Conservation (phyloP, 106 monocot genomes). For the Cymbidium sinense region DNA sequence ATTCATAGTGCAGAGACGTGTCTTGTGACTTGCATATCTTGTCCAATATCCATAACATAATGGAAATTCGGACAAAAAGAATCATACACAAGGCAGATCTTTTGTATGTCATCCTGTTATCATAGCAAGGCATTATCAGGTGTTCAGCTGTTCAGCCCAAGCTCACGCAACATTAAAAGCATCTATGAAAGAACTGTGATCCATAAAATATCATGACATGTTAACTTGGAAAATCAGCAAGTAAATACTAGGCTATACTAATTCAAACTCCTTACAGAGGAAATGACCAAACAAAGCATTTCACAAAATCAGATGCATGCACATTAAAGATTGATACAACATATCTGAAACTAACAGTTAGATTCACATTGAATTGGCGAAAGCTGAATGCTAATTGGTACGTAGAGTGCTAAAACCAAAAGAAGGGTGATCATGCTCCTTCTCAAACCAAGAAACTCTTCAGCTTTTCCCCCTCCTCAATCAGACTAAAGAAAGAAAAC, state of each 20-base stretch:
- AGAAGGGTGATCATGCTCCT: not conserved
- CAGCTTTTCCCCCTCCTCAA: too few species aligned
- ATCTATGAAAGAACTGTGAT: not conserved
- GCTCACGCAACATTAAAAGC: not conserved
- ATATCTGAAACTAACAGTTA: slow-evolving; percentile 2
- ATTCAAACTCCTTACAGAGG: not conserved
- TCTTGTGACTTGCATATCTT: slow-evolving; percentile 62
- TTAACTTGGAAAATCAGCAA: not conserved
- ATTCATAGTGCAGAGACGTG: slow-evolving; percentile 30
- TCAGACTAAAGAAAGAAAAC: not conserved
- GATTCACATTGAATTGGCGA: not conserved
- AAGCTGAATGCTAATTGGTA: not conserved
- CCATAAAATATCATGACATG: not conserved
- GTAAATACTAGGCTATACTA: not conserved
- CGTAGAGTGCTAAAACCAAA: not conserved
- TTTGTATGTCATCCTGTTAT: slow-evolving; percentile 56
- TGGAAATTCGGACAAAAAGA: slow-evolving; percentile 64
- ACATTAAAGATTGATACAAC: not conserved
- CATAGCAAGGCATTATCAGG: not conserved
- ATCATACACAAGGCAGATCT: slow-evolving; percentile 52
- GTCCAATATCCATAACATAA: slow-evolving; percentile 81
- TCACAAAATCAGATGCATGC: not conserved
- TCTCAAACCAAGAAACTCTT: not conserved
- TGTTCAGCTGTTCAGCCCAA: not conserved
- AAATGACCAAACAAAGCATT: not conserved